Percentiles rank a stretch among this genome's conserved stretches.
Conservation (phyloP, 148 eudicot genomes). For the Persicaria maculosa region DNA sequence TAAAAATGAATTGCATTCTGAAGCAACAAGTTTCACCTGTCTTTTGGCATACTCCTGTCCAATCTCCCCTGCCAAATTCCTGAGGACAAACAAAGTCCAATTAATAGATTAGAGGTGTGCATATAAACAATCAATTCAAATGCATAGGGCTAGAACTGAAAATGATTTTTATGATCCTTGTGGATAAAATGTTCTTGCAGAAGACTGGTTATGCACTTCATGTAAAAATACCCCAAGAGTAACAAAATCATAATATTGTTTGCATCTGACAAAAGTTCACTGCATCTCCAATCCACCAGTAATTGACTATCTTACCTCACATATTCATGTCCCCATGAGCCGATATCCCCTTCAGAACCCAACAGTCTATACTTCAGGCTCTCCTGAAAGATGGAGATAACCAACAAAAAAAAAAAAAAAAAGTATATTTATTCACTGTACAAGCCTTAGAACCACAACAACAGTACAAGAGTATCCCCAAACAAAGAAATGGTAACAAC, state of each 20-base stretch:
- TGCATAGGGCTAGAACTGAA: not conserved
- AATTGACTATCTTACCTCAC: slow-evolving; percentile 49
- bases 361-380: slow-evolving; percentile 83
- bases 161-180: not conserved
- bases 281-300: not conserved
- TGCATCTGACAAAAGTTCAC: not conserved
- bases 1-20: not conserved
- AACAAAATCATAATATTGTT: not conserved
- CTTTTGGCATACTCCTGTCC: slow-evolving; percentile 64
- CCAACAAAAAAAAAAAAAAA: not conserved
- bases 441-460: not conserved
- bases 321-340: slow-evolving; percentile 99
- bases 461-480: not conserved
- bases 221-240: not conserved
- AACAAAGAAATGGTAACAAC: not conserved
- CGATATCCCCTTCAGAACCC: slow-evolving; percentile 94
- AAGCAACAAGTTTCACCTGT: slow-evolving; percentile 38
- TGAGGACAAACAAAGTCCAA: slow-evolving; percentile 15
- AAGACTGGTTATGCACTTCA: not conserved
- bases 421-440: not conserved
- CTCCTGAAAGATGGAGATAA: slow-evolving; percentile 43
- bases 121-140: not conserved
- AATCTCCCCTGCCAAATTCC: slow-evolving; percentile 97
- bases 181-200: not conserved
- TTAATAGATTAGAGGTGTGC: not conserved